These are phyloP conservation scores for Trypanosoma grayi DNA, from an alignment of 208 protist genomes.

Conservation along the genomic window DNA sequence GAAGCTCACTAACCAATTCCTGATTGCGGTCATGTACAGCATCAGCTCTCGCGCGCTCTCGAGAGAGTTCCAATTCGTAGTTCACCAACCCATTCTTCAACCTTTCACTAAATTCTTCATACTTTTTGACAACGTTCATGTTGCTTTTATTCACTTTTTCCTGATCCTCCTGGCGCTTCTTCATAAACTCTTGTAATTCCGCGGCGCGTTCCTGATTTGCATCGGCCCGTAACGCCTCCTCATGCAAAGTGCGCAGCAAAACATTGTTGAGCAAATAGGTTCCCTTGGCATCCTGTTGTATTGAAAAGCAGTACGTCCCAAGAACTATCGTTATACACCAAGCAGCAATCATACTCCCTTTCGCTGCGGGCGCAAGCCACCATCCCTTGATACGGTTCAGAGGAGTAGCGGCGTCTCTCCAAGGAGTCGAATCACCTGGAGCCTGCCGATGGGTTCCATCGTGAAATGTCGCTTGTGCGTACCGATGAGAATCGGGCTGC, in stretches of 20 bases:
- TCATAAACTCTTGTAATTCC: constrained; percentile 58
- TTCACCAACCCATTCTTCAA: constrained; percentile 57
- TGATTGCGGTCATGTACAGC: constrained; percentile 60
- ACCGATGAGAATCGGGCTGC: constrained; percentile 75
- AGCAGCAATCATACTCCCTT: constrained; percentile 76
- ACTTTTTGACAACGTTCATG: constrained; percentile 30
- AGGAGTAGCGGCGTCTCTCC: constrained; percentile 76
- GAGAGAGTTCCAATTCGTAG: constrained; percentile 75
- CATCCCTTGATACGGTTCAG: constrained; percentile 70
- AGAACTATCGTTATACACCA: constrained; percentile 78
- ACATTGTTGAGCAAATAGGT: constrained; percentile 89
- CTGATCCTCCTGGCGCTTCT: constrained; percentile 32
- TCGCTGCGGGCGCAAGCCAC: constrained; percentile 80
- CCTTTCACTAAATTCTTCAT: constrained; percentile 27
- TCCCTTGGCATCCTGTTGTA: constrained; percentile 83
- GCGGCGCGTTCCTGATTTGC: constrained; percentile 58
- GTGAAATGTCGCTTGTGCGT: constrained; percentile 83
- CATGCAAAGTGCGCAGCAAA: constrained; percentile 77
- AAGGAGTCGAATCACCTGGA: constrained; percentile 84
- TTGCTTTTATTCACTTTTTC: constrained; percentile 29
- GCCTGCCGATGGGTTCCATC: constrained; percentile 81
- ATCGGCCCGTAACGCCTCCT: constrained; percentile 72
- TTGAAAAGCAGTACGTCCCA: constrained; percentile 77
- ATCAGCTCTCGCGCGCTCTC: constrained; percentile 61
- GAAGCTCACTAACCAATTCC: constrained; percentile 66